phyloP scores from a whole-genome alignment of 179 eudicot species.

The Camellia oleifera region DNA sequence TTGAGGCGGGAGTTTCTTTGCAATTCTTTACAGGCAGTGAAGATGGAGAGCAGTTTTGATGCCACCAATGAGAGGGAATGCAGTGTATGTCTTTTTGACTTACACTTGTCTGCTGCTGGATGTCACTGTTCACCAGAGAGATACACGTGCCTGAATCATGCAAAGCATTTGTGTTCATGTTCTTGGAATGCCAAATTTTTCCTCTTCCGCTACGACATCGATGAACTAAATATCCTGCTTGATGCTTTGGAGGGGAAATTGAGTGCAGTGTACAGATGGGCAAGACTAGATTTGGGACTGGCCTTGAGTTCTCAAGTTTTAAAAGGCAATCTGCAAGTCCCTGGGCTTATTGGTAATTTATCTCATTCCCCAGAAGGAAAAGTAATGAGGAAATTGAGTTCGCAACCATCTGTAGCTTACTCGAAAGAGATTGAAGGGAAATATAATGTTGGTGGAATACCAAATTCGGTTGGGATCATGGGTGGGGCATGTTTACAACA shows the following conservation, averaged over 20 bases:
- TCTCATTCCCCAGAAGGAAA: slow-evolving; percentile 37
- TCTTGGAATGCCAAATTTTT: slow-evolving; percentile 75
- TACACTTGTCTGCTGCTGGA: slow-evolving; percentile 91
- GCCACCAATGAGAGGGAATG: slow-evolving; percentile 92
- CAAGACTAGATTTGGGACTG: slow-evolving; percentile 82
- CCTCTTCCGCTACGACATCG: slow-evolving; percentile 77
- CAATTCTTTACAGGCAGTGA: slow-evolving; percentile 60
- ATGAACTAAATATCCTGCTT: slow-evolving; percentile 71
- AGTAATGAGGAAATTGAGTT: slow-evolving; percentile 24
- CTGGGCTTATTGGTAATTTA: slow-evolving; percentile 29
- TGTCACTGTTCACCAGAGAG: slow-evolving; percentile 91
- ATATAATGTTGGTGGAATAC: slow-evolving; percentile 24
- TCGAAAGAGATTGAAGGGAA: slow-evolving; percentile 27
- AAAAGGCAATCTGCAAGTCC: slow-evolving; percentile 45
- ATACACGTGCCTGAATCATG: slow-evolving; percentile 89
- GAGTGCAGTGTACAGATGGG: slow-evolving; percentile 92
- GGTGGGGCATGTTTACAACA: slow-evolving; percentile 26
- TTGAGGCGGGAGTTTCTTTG: slow-evolving; percentile 81
- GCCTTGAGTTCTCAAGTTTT: slow-evolving; percentile 65
- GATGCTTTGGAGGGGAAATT: slow-evolving; percentile 98
- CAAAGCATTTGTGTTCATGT: slow-evolving; percentile 86
- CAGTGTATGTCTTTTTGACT: slow-evolving; percentile 78
- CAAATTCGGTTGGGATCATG: slow-evolving; percentile 28
- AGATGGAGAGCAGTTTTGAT: slow-evolving; percentile 92
- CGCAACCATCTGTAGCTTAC: slow-evolving; percentile 22